These are phyloP conservation scores for Ehretia macrophylla DNA, from an alignment of 257 asterid species.

Conservation along the genomic window DNA sequence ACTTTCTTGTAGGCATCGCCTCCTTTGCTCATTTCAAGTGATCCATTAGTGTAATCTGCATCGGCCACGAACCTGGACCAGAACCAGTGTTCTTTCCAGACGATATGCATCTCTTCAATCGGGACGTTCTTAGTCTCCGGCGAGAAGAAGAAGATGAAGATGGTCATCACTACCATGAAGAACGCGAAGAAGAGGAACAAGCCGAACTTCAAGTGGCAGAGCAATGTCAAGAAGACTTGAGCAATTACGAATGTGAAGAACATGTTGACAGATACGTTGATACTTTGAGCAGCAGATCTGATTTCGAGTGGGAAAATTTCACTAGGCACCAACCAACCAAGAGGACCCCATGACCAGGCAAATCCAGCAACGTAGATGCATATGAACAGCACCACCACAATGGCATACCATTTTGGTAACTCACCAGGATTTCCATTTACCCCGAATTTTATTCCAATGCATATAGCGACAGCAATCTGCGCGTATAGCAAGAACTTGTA, in stretches of 20 bases:
- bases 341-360: slow-evolving; percentile 93
- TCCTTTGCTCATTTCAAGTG: slow-evolving; percentile 20
- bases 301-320: slow-evolving; percentile 80
- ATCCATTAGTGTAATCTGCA: slow-evolving; percentile 33
- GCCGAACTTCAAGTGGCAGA: slow-evolving; percentile 74
- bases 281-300: slow-evolving; percentile 78
- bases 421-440: slow-evolving; percentile 42
- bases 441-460: slow-evolving; percentile 62
- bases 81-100: slow-evolving; percentile 81
- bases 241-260: slow-evolving; percentile 61
- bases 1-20: slow-evolving; percentile 12
- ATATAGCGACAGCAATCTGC: slow-evolving; percentile 51
- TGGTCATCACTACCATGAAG: slow-evolving; percentile 55
- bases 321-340: slow-evolving; percentile 86
- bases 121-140: slow-evolving; percentile 88
- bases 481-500: too few species aligned
- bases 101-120: slow-evolving; percentile 68
- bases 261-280: slow-evolving; percentile 77
- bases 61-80: slow-evolving; percentile 59
- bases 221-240: slow-evolving; percentile 62
- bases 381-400: slow-evolving; percentile 57
- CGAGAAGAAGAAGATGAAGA: slow-evolving; percentile 50
- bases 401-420: slow-evolving; percentile 66
- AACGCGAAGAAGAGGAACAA: slow-evolving; percentile 63
- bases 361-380: slow-evolving; percentile 73